phyloP scores from a whole-genome alignment of 306 rosid genomes.

The Cicer yamashitae region DNA sequence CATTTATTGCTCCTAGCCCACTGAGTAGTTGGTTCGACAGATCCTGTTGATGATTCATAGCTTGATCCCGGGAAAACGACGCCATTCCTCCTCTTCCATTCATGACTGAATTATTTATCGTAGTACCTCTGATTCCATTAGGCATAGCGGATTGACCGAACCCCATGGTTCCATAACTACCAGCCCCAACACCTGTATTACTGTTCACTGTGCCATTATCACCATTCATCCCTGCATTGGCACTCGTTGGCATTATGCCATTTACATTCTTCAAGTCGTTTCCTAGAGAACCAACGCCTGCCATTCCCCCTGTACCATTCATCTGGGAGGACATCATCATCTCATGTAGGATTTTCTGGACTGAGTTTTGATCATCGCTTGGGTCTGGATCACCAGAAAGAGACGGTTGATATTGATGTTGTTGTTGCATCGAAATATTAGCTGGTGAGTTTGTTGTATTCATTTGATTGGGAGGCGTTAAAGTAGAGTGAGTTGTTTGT shows the following conservation, averaged over 20 bases:
- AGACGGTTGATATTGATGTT: conserved; percentile 80
- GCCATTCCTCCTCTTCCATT: conserved; percentile 92
- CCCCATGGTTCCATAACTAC: conserved; percentile 71
- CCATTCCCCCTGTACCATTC: conserved; percentile 66
- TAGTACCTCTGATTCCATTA: conserved; percentile 77
- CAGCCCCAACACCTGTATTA: conserved; percentile 64
- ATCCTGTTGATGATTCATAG: conserved; percentile 84
- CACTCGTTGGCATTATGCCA: conserved; percentile 63
- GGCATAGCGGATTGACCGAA: conserved; percentile 76
- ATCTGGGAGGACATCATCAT: conserved; percentile 79
- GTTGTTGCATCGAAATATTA: conserved; percentile 83
- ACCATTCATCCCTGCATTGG: conserved; percentile 61
- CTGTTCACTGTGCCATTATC: conserved; percentile 64
- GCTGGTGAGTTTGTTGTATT: conserved; percentile 73
- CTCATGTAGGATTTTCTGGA: conserved; percentile 80
- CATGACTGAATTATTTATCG: conserved; percentile 79
- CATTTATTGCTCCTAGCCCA: conserved; percentile 85
- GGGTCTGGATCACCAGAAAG: conserved; percentile 82
- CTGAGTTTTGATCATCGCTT: conserved; percentile 82
- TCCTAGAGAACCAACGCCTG: conserved; percentile 66
- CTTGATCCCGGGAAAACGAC: conserved; percentile 77
- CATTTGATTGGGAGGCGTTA: conserved; percentile 76
- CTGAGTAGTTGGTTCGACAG: conserved; percentile 84
- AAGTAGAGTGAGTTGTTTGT: conserved; percentile 67
- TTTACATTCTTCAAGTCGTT: conserved; percentile 76